Base-by-base conservation (phyloP, 306 rosid genomes). In the Quercus suber region DNA sequence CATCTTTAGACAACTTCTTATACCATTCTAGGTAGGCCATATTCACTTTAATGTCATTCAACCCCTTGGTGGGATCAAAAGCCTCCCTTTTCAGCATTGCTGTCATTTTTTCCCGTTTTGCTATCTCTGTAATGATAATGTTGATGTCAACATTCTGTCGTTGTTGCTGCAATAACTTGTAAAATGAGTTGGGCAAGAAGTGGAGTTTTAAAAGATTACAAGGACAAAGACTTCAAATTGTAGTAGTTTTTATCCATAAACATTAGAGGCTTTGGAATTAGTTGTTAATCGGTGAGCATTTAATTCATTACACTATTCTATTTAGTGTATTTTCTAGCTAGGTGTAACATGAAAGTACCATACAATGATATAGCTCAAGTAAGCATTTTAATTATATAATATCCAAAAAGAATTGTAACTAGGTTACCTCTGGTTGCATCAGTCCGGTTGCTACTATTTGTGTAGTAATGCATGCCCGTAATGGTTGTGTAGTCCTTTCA, bases 1-100 rank as follows among this genome's bases (percentile, higher is more conserved):
- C 0, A 0, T 2, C 49, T 41, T 89, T 86, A 1, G 76, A 73
- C 0, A 4, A 5, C 63, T 76, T 85, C 82, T 89, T 92, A 84
- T 92, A 94, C 94, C 82, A 83, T 82, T 90, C 98, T 15, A 94
- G 56, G 1, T 56, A 1, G 19, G 89, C 88, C 96, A 92, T 89
- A 3, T 8, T 0, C 75, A 35, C 68, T 76, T 94, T 94, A 21
- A 63, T 0, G 0, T 7, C 13, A 74, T 87, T 87, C 78, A 92
- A 53, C 41, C 45, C 80, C 79, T 17, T 75, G 69, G 74, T 4
- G 7, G 84, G 84, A 27, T 82, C 83, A n/a, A 76, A 65, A n/a
- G 0, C 30, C 41, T 9, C 7, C 27, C 30, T 77, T n/a, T 76
- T 88, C 37, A 33, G 37, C 6, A 33, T 33, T 19, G 41, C 0